Percentiles rank a stretch among this genome's conserved stretches.
Conservation (phyloP, 192 early-diverging fungal genomes). For the Gonapodya sp. region DNA sequence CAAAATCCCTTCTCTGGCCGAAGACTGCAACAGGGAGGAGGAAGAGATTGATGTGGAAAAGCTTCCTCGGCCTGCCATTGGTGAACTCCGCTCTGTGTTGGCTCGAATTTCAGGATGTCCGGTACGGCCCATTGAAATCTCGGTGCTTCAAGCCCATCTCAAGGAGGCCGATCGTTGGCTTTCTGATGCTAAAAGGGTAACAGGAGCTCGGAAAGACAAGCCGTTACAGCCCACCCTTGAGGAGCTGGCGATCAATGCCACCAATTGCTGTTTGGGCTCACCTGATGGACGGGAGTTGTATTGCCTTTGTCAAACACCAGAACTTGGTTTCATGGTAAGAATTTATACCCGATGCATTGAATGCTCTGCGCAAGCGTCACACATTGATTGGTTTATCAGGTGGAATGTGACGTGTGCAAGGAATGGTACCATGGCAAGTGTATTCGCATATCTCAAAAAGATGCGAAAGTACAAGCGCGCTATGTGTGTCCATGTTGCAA, state of each 20-base stretch:
- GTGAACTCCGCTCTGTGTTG: neutral
- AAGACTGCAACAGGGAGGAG: too few species aligned
- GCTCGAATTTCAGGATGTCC: neutral
- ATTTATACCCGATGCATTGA: neutral
- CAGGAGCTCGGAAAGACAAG: slow-evolving; percentile 2
- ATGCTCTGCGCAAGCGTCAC: neutral
- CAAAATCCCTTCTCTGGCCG: too few species aligned
- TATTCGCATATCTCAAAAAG: slow-evolving; percentile 6
- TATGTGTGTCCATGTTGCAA: slow-evolving; percentile 5
- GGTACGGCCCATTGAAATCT: neutral
- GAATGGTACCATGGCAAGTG: slow-evolving; percentile 12
- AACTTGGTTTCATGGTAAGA: slow-evolving; percentile 5
- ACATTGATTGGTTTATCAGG: neutral
- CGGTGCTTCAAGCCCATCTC: neutral
- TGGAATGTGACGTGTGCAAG: slow-evolving; percentile 8
- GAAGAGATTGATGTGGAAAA: neutral
- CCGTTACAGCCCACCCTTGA: neutral
- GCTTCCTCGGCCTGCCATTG: neutral
- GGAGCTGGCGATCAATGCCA: neutral
- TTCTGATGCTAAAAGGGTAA: neutral
- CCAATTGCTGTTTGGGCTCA: neutral
- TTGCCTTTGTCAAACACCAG: neutral
- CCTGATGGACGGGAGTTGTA: neutral
- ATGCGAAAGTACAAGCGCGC: neutral
- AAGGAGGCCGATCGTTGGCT: neutral